Percentiles rank a stretch among this genome's conserved stretches.
These are phyloP conservation scores for Mortierella polycephala DNA, from an alignment of 371 early-diverging fungal genomes.

Conservation along the genomic window DNA sequence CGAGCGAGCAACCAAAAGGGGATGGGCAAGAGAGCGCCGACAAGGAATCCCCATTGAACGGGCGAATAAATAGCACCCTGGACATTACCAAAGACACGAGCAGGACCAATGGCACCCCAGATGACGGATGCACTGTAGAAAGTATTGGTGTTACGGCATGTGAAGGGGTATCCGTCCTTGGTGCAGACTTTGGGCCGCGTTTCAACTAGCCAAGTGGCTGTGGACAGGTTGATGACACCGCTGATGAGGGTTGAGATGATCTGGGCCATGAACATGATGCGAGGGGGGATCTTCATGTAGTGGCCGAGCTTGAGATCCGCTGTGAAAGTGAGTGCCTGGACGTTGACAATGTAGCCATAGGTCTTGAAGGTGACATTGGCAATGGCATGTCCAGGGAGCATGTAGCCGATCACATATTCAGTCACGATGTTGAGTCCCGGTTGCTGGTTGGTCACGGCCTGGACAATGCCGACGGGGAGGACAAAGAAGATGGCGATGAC, in stretches of 20 bases:
- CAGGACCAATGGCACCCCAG: conserved; percentile 84
- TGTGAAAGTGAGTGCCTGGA: conserved; percentile 69
- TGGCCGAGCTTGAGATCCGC: conserved; percentile 70
- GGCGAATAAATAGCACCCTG: conserved; percentile 45
- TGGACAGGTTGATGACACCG: conserved; percentile 63
- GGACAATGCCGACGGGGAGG: conserved; percentile 60
- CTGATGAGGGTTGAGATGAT: conserved; percentile 60
- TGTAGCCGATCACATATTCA: conserved; percentile 72
- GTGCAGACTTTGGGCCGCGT: conserved; percentile 71
- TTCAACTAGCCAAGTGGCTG: conserved; percentile 74
- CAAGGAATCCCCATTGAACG: conserved; percentile 61
- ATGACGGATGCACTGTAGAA: conserved; percentile 79
- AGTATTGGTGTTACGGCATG: conserved; percentile 72
- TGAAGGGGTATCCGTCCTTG: conserved; percentile 59
- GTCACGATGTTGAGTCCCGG: conserved; percentile 56
- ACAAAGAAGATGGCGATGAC: conserved; percentile 65
- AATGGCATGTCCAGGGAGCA: conserved; percentile 73
- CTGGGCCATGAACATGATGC: conserved; percentile 63
- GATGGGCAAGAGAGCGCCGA: conserved; percentile 47
- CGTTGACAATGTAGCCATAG: conserved; percentile 69
- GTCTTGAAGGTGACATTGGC: conserved; percentile 79
- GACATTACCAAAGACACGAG: conserved; percentile 70
- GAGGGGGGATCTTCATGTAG: conserved; percentile 65
- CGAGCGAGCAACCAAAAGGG: conserved; percentile 56
- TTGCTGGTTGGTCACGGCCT: conserved; percentile 45